A percentile compares a stretch with the other conserved stretches of the same genome.
These are phyloP conservation scores for Coemansia sp. DNA, from an alignment of 192 early-diverging fungal genomes.

Conservation along the genomic window DNA sequence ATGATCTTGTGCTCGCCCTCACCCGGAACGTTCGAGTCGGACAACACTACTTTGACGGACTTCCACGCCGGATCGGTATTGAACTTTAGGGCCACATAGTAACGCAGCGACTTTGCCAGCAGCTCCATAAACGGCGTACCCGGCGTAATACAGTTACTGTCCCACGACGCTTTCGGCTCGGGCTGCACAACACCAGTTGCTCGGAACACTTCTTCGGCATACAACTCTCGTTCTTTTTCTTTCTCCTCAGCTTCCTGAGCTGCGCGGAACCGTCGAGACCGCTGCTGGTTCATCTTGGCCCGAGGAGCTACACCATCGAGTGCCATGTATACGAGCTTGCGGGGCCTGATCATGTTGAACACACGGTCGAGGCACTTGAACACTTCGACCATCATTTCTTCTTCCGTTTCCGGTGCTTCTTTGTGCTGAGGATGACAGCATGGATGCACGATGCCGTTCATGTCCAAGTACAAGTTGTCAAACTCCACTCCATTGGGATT, in stretches of 20 bases:
- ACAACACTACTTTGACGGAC: conserved; percentile 82
- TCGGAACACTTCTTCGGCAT: conserved; percentile 56
- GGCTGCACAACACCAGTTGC: conserved; percentile 54
- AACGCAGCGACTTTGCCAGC: conserved; percentile 81
- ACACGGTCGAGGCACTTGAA: conserved; percentile 97
- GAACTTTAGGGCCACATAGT: conserved; percentile 83
- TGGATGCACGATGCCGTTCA: conserved; percentile 95
- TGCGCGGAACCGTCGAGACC: conserved; percentile 94
- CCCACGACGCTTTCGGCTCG: conserved; percentile 68
- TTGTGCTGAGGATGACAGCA: conserved; percentile 70
- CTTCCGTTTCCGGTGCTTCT: conserved; percentile 75
- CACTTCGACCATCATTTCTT: conserved; percentile 94
- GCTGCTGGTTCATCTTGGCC: conserved; percentile 99
- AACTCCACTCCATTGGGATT: conserved; percentile 91
- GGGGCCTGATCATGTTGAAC: conserved; percentile 86
- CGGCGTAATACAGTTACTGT: conserved; percentile 98
- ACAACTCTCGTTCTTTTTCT: conserved; percentile 22
- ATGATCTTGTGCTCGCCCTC: conserved; percentile 99
- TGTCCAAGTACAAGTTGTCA: conserved; percentile 97
- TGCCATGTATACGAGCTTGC: conserved; percentile 97
- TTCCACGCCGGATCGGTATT: conserved; percentile 88
- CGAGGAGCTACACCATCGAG: conserved; percentile 98
- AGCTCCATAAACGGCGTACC: conserved; percentile 97
- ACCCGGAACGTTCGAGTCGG: conserved; percentile 93
- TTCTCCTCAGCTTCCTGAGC: conserved; percentile 69